phyloP scores from a whole-genome alignment of 169 alveolate species.

The Cryptosporidium sp. region DNA sequence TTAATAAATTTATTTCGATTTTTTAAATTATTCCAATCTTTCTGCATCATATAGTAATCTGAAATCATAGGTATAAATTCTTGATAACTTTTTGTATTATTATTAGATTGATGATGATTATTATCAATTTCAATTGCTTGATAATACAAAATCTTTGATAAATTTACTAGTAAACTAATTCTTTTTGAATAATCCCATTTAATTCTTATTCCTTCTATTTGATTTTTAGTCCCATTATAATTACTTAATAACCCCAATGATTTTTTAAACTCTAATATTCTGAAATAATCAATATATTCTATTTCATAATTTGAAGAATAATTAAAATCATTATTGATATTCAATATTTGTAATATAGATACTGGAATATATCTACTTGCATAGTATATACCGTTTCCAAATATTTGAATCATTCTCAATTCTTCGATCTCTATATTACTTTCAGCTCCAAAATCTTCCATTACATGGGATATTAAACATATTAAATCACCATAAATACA shows the following conservation, averaged over 20 bases:
- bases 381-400: slow-evolving; percentile 47
- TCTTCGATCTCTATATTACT: slow-evolving; percentile 41
- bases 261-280: neutral
- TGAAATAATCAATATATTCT: neutral
- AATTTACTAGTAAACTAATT: neutral
- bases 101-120: too few relatives aligned
- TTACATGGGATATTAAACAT: slow-evolving; percentile 8
- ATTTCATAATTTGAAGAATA: neutral
- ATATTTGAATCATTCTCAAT: slow-evolving; percentile 27
- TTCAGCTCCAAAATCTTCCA: neutral
- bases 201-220: slow-evolving; percentile 6
- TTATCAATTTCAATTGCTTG: slow-evolving; percentile 16
- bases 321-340: neutral
- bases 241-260: neutral
- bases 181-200: slow-evolving; percentile 24
- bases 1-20: neutral
- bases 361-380: slow-evolving; percentile 55
- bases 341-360: slow-evolving; percentile 26
- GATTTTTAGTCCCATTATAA: neutral
- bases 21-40: neutral
- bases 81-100: neutral
- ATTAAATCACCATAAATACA: slow-evolving; percentile 53
- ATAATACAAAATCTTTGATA: slow-evolving; percentile 20
- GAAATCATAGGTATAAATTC: neutral
- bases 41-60: neutral